Base-by-base conservation (phyloP, 1,139 yeast genomes). In the Yamadazyma atlantica region DNA sequence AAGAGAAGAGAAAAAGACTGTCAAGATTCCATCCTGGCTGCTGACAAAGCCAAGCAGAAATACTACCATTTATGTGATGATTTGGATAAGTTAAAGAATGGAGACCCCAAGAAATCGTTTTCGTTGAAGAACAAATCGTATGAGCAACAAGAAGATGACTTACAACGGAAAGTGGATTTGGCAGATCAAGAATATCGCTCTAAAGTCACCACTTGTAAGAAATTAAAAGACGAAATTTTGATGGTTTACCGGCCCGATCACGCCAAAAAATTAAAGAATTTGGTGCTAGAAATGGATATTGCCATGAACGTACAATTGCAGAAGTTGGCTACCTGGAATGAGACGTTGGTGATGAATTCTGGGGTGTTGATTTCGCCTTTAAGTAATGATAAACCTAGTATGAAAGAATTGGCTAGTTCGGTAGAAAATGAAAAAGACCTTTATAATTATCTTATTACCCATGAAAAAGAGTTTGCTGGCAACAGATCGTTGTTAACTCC, bases 91-190 rank as follows among this genome's bases (percentile, higher is more conserved):
- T 74, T 89, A 39, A 80, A 84, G 52, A 78, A 82, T 37, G 75
- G 85, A 0, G 97, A 90, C 55, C 96, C 96, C 16, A 87, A 85
- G 59, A 88, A 87, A 55, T 78, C 82, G 14, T 82, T 92, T 51
- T 83, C 90, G 23, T 69, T 86, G 47, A 85, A 85, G 54, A 81
- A 87, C 38, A 84, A 82, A 49, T 80, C 95, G 0, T 79, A 82
- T 2, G 85, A 85, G 37, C 97, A 90, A 61, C 96, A 89, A 58
- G 97, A 92, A 55, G 97, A 90, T 54, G 97, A 90, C 37, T 67
- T 90, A 21, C 82, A 79, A 45, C 65, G 83, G 38, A 89, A 92
- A 57, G 88, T 92, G 29, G 89, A 85, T 49, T 62, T 69, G 35
- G 94, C 97, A 0, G 97, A 92, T 56, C 75, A 78, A 40, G 98